Evolutionary conservation across 1,284 basidiomycete genomes (phyloP), one percentile per base, ranked within the genome.

Genomic region (Melampsora larici-populina): DNA sequence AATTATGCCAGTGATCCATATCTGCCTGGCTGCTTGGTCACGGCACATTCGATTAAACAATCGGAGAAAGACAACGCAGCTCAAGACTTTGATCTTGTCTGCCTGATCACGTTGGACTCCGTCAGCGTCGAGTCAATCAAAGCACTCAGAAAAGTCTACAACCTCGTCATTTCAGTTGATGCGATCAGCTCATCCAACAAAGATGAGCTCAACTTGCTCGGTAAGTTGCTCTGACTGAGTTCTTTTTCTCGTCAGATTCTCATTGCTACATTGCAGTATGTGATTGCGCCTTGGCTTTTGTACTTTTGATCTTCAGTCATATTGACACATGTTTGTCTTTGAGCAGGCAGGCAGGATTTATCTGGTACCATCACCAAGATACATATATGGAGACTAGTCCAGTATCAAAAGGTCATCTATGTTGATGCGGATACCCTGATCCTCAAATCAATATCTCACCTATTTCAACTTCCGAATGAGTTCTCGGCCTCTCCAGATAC

Each of bases 351-450:
- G 78, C 92, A 90, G 31, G 95, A 99, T 86, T 89, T 99, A 78
- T 89, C 90, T 82, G 89, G 91, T 79, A 93, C 94, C 81, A 89
- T 98, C 84, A 97, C 96, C 77, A 99, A 99, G 85, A 86, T 98
- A 73, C 96, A 99, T 84, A 88, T 92, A 80, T 97, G 97, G 84
- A 92, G 96, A 78, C 89, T 98, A 80, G 89, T 88, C 26, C 90
- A 92, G 81, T 98, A 91, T 85, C 86, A 89, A 79, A 95, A 94
- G 84, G 86, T 98, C 81, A 89, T 98, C 82, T 98, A 96, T 85
- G 89, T 99, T 78, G 96, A 99, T 85, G 94, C 96, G 80, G 96
- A 99, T 84, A 90, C 94, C 66, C 90, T 99, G 79, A 93, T 95
- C 64, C 87, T 97, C 69, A 89, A 89, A 21, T 91, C 93, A 26